These are phyloP conservation scores for Tylopilus sp. DNA, from an alignment of 1,284 basidiomycete genomes.

Conservation along the genomic window DNA sequence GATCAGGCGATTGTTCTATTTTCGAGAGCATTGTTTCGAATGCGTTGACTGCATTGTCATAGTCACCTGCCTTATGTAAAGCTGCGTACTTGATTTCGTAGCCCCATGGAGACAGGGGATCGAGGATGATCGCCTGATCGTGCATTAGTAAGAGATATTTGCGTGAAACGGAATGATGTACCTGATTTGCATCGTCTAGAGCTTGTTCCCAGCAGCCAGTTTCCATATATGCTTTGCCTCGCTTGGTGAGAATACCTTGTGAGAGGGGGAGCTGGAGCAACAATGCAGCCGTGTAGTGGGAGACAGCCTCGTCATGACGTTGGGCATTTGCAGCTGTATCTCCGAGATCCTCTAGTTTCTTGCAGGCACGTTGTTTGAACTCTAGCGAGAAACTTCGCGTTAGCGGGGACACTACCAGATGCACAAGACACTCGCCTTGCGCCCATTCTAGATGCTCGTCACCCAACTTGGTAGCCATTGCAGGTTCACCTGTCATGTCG, in stretches of 20 bases:
- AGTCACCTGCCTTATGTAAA: neutral
- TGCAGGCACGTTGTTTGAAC: no score
- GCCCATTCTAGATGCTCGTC: neutral
- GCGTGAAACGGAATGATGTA: neutral
- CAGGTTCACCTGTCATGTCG: neutral
- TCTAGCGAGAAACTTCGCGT: neutral
- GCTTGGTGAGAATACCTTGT: neutral
- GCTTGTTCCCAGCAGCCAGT: neutral
- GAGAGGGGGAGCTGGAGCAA: neutral
- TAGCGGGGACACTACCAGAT: neutral
- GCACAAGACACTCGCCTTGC: neutral
- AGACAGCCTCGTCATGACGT: neutral
- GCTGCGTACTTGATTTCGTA: neutral
- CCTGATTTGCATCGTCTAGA: neutral
- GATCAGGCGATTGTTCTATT: neutral
- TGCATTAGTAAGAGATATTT: neutral
- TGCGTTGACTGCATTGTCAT: neutral
- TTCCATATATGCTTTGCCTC: neutral
- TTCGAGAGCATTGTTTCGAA: neutral
- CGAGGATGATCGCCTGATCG: neutral
- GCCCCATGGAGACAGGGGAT: neutral
- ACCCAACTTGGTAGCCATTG: neutral
- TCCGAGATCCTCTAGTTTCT: neutral
- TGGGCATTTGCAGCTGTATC: neutral
- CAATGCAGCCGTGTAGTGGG: neutral